These are phyloP conservation scores for Glycyrrhiza uralensis DNA, from an alignment of 306 rosid species.

Conservation along the genomic window DNA sequence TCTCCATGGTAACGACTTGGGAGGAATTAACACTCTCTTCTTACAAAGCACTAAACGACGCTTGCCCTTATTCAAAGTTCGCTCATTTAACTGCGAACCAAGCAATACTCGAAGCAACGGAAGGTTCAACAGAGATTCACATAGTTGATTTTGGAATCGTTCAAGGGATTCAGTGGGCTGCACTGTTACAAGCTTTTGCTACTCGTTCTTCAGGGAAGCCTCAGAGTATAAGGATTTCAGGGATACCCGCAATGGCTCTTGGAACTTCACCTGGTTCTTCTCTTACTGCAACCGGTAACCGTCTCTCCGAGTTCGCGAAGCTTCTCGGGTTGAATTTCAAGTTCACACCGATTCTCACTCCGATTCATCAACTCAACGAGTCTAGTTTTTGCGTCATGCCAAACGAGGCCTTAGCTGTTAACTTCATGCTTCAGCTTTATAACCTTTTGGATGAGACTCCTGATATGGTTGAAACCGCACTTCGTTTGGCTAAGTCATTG, in stretches of 20 bases:
- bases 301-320: constrained; percentile 73
- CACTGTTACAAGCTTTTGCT: constrained; percentile 83
- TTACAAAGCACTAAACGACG: constrained; percentile 85
- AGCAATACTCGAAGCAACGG: constrained; percentile 86
- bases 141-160: constrained; percentile 90
- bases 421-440: constrained; percentile 87
- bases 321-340: constrained; percentile 64
- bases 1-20: constrained; percentile 3
- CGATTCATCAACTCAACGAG: constrained; percentile 57
- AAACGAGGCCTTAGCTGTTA: constrained; percentile 72
- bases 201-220: constrained; percentile 89
- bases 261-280: constrained; percentile 56
- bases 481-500: constrained; percentile 65
- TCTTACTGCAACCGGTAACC: constrained; percentile 74
- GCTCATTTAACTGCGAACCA: constrained; percentile 95
- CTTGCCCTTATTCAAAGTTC: constrained; percentile 90
- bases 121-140: constrained; percentile 63
- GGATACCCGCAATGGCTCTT: constrained; percentile 77
- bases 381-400: constrained; percentile 54
- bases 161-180: constrained; percentile 97
- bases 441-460: constrained; percentile 74
- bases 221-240: constrained; percentile 59
- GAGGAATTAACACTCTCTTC: constrained; percentile 68
- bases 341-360: constrained; percentile 69
- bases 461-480: constrained; percentile 47